Evolutionary conservation across 257 asterid species (phyloP), one percentile per base, ranked within the genome.

Genomic region (Eucommia ulmoides): DNA sequence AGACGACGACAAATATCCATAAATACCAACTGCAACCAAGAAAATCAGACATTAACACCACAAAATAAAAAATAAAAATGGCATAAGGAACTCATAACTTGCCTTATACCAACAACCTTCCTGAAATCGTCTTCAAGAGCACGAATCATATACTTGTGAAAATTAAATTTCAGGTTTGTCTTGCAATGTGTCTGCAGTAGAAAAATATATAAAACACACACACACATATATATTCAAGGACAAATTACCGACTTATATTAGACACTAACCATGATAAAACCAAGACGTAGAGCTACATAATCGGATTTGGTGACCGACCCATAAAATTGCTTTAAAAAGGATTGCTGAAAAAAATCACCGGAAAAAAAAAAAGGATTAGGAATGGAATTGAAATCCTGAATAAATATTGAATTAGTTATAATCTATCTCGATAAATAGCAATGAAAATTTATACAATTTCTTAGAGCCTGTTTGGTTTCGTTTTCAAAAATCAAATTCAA

Each of bases 61-160:
- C 21, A 46, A 47, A 45, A 53, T 20, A 26, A 55, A 50, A 14
- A 45, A 49, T 56, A 22, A 42, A 42, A 51, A 2, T 1, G 48
- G 0, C 38, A 29, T 29, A 29, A 29, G 7, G 12, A 29, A 29
- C 12, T 29, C 38, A 29, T 59, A 21, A 67, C 78, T 75, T 74
- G 72, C 99, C 99, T 91, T 54, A 91, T 91, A 64, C 99, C 97
- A 45, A 91, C 97, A 50, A 91, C 99, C 41, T 15, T 74, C 80
- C 75, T 83, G 72, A 91, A 91, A 78, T 91, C 99, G 33, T 66
- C 97, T 74, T 91, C 99, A 20, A 91, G 61, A 41, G 99, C 97
- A 57, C 99, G 99, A 22, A 83, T 75, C 95, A 91, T 86, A 72
- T 91, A 91, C 65, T 81, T 86, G 82, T 91, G 94, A 67, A 91